Conservation (phyloP, 176 grass and related monocot species). For the Zea mays region Zm-B73-REFERENCE-NAM-5.0 NC_050100.1:76694501-76695000, state of each 20-base stretch:
- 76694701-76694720: constrained; percentile 29
- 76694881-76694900: constrained; percentile 27
- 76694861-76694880: constrained; percentile 33
- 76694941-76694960: constrained; percentile 32
- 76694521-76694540: constrained; percentile 31
- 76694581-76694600: not conserved
- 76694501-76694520: constrained; percentile 34
- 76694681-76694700: constrained; percentile 32
- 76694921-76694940: constrained; percentile 33
- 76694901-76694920: constrained; percentile 1
- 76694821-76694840: constrained; percentile 34
- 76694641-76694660: constrained; percentile 20
- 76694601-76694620: constrained; percentile 27
- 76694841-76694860: constrained; percentile 14
- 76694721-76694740: constrained; percentile 28
- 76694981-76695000: constrained; percentile 17
- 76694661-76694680: constrained; percentile 16
- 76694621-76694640: constrained; percentile 28
- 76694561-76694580: constrained; percentile 24
- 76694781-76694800: constrained; percentile 38
- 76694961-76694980: not conserved
- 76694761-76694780: constrained; percentile 24
- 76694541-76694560: constrained; percentile 17
- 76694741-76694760: constrained; percentile 22
- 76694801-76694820: constrained; percentile 28